Base-by-base conservation (phyloP, 179 eudicot genomes). In the Spinacia oleracea region DNA sequence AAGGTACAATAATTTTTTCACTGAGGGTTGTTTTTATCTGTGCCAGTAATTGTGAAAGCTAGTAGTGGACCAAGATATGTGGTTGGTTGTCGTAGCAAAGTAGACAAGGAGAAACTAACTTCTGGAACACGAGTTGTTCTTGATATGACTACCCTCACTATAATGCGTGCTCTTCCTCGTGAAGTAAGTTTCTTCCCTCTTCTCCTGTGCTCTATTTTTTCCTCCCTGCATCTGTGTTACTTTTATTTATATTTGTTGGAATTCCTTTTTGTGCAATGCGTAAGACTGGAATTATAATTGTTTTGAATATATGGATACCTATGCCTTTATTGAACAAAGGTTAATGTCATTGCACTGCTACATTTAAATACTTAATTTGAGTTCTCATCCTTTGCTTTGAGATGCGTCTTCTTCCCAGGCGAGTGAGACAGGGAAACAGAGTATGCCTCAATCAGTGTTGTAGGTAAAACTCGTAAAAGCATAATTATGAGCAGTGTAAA, bases 101-200 rank as follows among this genome's bases (percentile, higher is more conserved):
- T 96, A 79, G 99, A 96, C 83, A 96, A 96, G 85, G 99, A 96
- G 50, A 96, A 96, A 80, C 87, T 96, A 48, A 90, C 94, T 43
- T 85, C 99, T n/a, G 98, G 98, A 32, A 96, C 99, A 16, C 85
- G 98, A 81, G 99, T 96, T 73, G 99, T 96, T 78, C 98, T 96
- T 81, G 99, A 96, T 80, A 94, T 94, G 99, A 96, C 97, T 35
- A 96, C 99, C 18, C 90, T 96, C 38, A 94, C 98, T 25, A 96
- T 96, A 67, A 96, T 96, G 98, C 91, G 98, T 31, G 92, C 96
- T 78, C 97, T 96, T 81, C 98, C 99, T 64, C 98, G 98, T 79
- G 99, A 96, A 87, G 99, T 93, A 81, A 78, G 88, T 83, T 72
- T 64, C 53, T 78, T 53, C 18, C n/a, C 48, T 68, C 27, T n/a